A percentile compares a stretch with the other conserved stretches of the same genome.
phyloP scores from a whole-genome alignment of 106 monocot species.

The Gastrodia elata region DNA sequence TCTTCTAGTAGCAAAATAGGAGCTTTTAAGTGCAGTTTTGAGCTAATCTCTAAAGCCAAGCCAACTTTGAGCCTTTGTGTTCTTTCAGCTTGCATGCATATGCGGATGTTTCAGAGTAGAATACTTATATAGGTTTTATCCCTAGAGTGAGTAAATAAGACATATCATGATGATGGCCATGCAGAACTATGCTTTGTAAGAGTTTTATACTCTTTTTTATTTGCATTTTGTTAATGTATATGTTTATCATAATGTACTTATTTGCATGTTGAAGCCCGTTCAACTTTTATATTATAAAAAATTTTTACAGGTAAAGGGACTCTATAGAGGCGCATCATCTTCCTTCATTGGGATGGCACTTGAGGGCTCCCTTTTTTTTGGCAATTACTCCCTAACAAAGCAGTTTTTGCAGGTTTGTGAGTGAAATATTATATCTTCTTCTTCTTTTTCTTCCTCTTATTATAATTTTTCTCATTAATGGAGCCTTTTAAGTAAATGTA shows the following conservation, averaged over 20 bases:
- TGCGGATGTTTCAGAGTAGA: not conserved
- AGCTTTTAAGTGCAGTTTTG: too few species aligned
- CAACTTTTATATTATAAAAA: not conserved
- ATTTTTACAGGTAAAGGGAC: constrained; percentile 62
- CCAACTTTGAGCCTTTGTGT: not conserved
- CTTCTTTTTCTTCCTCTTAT: not conserved
- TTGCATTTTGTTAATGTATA: not conserved
- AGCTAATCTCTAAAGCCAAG: too few species aligned
- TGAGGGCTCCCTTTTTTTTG: constrained; percentile 81
- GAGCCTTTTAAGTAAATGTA: not conserved
- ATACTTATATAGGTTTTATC: not conserved
- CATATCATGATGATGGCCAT: not conserved
- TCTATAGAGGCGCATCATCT: constrained; percentile 82
- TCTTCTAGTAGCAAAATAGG: too few species aligned
- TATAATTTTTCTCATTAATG: not conserved
- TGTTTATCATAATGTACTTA: not conserved
- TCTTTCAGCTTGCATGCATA: not conserved
- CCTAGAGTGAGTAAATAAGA: not conserved
- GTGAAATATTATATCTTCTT: not conserved
- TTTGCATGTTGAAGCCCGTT: not conserved
- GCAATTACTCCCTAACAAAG: constrained; percentile 73
- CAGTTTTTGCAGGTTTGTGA: constrained; percentile 69
- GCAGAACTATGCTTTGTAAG: not conserved
- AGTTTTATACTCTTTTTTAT: not conserved
- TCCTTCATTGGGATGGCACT: constrained; percentile 70